A percentile compares a stretch with the other conserved stretches of the same genome.
phyloP scores from a whole-genome alignment of 2,329 filamentous ascomycete genomes.

The Talaromyces sp. region DNA sequence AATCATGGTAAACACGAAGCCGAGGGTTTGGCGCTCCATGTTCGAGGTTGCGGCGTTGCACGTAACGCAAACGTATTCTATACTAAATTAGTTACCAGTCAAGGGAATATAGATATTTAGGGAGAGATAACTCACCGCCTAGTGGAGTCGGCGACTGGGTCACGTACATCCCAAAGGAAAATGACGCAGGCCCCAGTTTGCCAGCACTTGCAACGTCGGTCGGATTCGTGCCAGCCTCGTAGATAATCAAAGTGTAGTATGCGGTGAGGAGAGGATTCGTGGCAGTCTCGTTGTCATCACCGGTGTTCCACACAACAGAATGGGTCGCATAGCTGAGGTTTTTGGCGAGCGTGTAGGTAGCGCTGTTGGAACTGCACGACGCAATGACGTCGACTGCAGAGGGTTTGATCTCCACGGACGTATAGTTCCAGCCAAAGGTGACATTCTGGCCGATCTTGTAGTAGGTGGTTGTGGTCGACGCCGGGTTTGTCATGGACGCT shows the following conservation, averaged over 20 bases:
- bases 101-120: too few species aligned
- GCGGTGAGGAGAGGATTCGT: conserved; percentile 52
- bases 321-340: conserved; percentile 55
- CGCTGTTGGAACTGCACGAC: conserved; percentile 53
- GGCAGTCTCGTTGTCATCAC: conserved; percentile 44
- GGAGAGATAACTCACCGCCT: conserved; percentile 37
- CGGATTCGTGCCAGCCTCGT: conserved; percentile 51
- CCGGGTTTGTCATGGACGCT: conserved; percentile 57
- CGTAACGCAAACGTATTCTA: conserved; percentile 48
- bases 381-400: conserved; percentile 57
- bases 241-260: conserved; percentile 59
- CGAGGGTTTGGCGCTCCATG: conserved; percentile 51
- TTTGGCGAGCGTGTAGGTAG: conserved; percentile 56
- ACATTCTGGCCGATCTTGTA: conserved; percentile 60
- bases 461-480: conserved; percentile 47
- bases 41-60: conserved; percentile 51
- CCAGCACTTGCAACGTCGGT: conserved; percentile 50
- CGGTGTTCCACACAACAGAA: conserved; percentile 57
- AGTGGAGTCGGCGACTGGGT: conserved; percentile 48
- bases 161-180: conserved; percentile 59
- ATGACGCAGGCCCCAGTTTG: conserved; percentile 49
- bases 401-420: conserved; percentile 55
- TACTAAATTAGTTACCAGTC: not conserved
- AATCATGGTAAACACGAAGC: conserved; percentile 51
- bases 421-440: conserved; percentile 66